Conservation (phyloP, 192 early-diverging fungal genomes). For the Cladochytrium replicatum region DNA sequence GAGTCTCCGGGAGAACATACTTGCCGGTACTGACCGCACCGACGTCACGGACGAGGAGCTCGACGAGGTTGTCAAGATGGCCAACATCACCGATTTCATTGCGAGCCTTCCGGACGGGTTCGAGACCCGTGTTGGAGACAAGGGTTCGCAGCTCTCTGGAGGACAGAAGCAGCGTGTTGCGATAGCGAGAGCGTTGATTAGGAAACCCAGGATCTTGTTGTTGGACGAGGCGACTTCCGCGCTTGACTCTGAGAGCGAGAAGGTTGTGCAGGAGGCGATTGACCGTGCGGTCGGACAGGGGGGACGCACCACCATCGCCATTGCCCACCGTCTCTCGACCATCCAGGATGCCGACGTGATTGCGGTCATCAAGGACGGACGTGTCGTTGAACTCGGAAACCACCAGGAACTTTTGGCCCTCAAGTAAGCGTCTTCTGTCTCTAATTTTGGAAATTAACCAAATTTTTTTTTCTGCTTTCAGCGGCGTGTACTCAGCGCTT, state of each 20-base stretch:
- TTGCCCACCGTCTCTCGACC: constrained; percentile 61
- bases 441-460: too few species aligned
- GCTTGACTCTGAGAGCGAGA: constrained; percentile 54
- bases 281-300: constrained; percentile 39
- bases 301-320: constrained; percentile 73
- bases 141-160: constrained; percentile 34
- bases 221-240: constrained; percentile 40
- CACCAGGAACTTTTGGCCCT: constrained; percentile 39
- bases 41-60: constrained; percentile 58
- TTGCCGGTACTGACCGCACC: constrained; percentile 31
- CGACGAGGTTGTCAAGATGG: constrained; percentile 53
- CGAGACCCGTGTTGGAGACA: constrained; percentile 34
- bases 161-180: constrained; percentile 35
- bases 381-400: constrained; percentile 44
- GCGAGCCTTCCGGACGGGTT: constrained; percentile 41
- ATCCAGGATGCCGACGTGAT: constrained; percentile 59
- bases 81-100: constrained; percentile 65
- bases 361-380: constrained; percentile 39
- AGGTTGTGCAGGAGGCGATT: constrained; percentile 54
- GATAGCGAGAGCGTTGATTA: constrained; percentile 57
- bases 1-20: constrained; percentile 81
- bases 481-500: too few species aligned
- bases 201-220: constrained; percentile 37
- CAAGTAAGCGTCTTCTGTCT: constrained; percentile 30
- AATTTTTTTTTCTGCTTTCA: too few species aligned